Conservation (phyloP, 2,329 filamentous ascomycete genomes). For the Alternaria sp. region DNA sequence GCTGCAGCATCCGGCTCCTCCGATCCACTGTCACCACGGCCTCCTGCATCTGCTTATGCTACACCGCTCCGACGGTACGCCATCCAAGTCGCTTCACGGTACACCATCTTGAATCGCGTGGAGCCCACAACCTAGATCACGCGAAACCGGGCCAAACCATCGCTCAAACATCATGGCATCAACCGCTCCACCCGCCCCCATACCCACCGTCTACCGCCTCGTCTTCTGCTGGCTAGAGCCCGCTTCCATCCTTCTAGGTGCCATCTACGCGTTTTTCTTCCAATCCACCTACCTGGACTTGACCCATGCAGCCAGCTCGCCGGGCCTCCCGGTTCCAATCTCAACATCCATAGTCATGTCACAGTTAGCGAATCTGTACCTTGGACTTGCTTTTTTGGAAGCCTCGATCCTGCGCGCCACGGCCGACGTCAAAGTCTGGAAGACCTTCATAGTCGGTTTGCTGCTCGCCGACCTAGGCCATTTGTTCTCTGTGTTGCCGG, state of each 20-base stretch:
- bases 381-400: conserved; percentile 79
- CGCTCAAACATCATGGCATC: conserved; percentile 21
- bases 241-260: conserved; percentile 60
- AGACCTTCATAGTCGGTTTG: conserved; percentile 68
- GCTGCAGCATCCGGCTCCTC: not conserved
- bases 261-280: conserved; percentile 59
- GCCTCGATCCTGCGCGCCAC: conserved; percentile 75
- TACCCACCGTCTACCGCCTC: conserved; percentile 69
- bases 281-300: conserved; percentile 67
- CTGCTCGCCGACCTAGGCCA: conserved; percentile 80
- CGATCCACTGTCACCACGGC: not conserved
- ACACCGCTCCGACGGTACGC: conserved; percentile 7
- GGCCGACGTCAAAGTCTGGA: conserved; percentile 73
- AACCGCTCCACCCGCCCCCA: conserved; percentile 44
- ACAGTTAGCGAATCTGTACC: conserved; percentile 79
- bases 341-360: conserved; percentile 71
- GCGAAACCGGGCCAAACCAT: conserved; percentile 11
- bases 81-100: not conserved
- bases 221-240: conserved; percentile 80
- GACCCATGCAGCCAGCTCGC: conserved; percentile 64
- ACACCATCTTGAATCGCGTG: conserved; percentile 12
- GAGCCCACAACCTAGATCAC: conserved; percentile 11
- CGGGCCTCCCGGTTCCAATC: conserved; percentile 58
- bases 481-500: conserved; percentile 67
- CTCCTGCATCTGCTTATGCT: not conserved